These are phyloP conservation scores for Takashimella koratensis DNA, from an alignment of 1,284 basidiomycete species.

Conservation along the genomic window DNA sequence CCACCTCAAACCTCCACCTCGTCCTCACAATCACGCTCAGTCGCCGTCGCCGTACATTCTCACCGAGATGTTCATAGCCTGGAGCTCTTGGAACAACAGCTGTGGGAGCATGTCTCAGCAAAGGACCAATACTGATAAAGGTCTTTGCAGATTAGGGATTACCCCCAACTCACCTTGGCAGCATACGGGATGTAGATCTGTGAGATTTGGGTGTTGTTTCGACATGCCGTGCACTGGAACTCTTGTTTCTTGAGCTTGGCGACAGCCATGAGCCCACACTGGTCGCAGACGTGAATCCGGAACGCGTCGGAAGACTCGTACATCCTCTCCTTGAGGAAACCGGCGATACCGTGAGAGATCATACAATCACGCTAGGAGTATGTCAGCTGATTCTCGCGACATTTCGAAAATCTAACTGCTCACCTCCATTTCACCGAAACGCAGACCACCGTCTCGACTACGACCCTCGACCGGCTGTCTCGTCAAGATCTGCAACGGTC, in stretches of 20 bases:
- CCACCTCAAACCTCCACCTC: no score
- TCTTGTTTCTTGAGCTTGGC: conserved; percentile 70
- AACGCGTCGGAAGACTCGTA: conserved; percentile 87
- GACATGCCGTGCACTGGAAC: conserved; percentile 65
- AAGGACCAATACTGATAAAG: not conserved
- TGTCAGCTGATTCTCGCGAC: not conserved
- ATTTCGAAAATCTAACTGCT: conserved; percentile 9
- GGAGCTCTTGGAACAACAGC: conserved; percentile 25
- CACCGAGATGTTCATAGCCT: conserved; percentile 34
- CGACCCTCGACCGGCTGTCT: conserved; percentile 99
- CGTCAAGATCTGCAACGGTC: conserved; percentile 96
- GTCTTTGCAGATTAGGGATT: conserved; percentile 3
- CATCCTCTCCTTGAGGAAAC: conserved; percentile 91
- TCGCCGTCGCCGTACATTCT: conserved; percentile 19
- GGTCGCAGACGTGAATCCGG: conserved; percentile 88
- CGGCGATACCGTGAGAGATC: conserved; percentile 99
- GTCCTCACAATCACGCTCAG: not conserved
- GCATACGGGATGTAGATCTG: conserved; percentile 89
- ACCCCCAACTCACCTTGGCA: conserved; percentile 52
- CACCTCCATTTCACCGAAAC: conserved; percentile 99
- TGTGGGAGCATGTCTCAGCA: not conserved
- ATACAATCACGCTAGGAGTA: conserved; percentile 78
- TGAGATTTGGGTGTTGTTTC: conserved; percentile 90
- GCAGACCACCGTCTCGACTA: conserved; percentile 95
- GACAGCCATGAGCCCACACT: conserved; percentile 93